Base-by-base conservation (phyloP, 805 yeast species). In the Saturnispora besseyi region DNA sequence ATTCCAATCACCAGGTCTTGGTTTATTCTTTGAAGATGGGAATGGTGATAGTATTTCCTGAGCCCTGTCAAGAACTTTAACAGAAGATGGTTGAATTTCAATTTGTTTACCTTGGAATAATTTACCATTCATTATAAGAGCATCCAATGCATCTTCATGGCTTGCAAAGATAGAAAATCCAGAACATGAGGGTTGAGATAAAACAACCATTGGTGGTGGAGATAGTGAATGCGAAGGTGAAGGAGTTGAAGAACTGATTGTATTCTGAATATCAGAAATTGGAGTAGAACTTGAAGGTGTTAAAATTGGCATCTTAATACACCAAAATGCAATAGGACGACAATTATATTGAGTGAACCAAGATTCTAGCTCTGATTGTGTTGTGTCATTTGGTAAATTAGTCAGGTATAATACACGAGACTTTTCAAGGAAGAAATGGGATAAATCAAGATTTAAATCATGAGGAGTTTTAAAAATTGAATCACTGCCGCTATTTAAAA, bases 1-100 rank as follows among this genome's bases (percentile, higher is more conserved):
- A n/a, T 86, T 87, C 97, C 97, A 90, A 64, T 90, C 97, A 21
- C 97, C 97, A 0, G 97, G 97, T 61, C 97, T 75, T 22, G 96
- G 96, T 59, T 93, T 75, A 66, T 90, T 89, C 53, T 78, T 78
- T 57, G 87, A 84, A 33, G 82, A 77, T 13, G 96, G 96, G 68
- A 90, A 90, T 3, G 95, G 88, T 0, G 87, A 76, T 52, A 90
- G 70, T 41, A 90, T 76, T 37, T 85, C 95, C 57, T 80, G 84
- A 1, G 96, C 96, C 53, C 80, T 76, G 56, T 87, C 96, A 44
- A 90, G 71, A 3, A 90, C 86, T 38, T 76, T 69, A 3, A 82
- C 76, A 40, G 93, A 82, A 1, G 96, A 87, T 1, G 97, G 95
- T 57, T 87, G 91, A 6, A 90, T 84, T 62, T 90, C 96, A 29